Evolutionary conservation across 495 filamentous ascomycete species (phyloP).

Genomic region (Talaromyces stipitatus): DNA sequence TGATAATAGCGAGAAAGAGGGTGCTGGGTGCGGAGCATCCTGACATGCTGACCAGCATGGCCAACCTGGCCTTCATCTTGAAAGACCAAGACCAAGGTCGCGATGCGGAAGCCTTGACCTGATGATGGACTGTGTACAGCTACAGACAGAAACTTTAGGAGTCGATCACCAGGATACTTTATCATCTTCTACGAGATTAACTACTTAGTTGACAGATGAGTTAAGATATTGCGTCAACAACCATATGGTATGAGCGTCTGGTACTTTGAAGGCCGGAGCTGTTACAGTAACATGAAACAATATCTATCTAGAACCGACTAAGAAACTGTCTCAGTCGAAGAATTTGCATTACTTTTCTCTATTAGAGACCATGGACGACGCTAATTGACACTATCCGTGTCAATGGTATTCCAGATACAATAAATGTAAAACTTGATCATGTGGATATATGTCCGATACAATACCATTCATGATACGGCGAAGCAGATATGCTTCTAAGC

Average conservation of each 20-base stretch:
- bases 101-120: slow-evolving; percentile 10
- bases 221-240: too few relatives aligned
- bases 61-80: slow-evolving; percentile 12
- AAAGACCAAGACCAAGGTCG: slow-evolving; percentile 12
- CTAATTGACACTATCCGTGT: not conserved
- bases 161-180: slow-evolving; percentile 29
- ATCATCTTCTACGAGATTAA: slow-evolving; percentile 13
- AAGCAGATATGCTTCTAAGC: not conserved
- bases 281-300: too few relatives aligned
- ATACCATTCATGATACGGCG: too few relatives aligned
- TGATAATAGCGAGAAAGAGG: slow-evolving; percentile 16
- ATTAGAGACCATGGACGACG: not conserved
- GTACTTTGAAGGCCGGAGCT: too few relatives aligned
- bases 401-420: not conserved
- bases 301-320: too few relatives aligned
- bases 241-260: too few relatives aligned
- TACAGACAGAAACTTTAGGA: slow-evolving; percentile 18
- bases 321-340: too few relatives aligned
- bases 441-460: not conserved
- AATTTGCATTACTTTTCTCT: not conserved
- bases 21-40: slow-evolving; percentile 8
- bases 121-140: slow-evolving; percentile 6
- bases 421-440: not conserved
- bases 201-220: not conserved
- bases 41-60: slow-evolving; percentile 18